A percentile compares a stretch with the other conserved stretches of the same genome.
These are phyloP conservation scores for Stemphylium lycopersici DNA, from an alignment of 2,329 filamentous ascomycete species.

Conservation along the genomic window DNA sequence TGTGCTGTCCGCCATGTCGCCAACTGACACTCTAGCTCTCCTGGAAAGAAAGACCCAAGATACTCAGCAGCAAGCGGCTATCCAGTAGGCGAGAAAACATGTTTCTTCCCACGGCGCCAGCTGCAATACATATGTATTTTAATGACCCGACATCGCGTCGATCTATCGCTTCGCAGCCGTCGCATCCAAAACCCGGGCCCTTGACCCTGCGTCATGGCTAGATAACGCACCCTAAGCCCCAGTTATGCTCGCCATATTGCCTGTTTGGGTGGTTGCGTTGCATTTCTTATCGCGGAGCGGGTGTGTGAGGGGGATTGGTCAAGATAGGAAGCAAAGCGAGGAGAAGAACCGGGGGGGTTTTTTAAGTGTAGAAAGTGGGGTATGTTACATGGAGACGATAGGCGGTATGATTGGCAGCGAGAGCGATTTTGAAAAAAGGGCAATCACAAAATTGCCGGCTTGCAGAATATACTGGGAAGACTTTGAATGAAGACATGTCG, in stretches of 20 bases:
- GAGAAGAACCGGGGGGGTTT: conserved; percentile 6
- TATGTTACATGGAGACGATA: neutral
- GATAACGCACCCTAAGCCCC: conserved; percentile 14
- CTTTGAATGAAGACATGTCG: neutral
- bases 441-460: too few relatives aligned
- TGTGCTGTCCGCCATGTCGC: conserved; percentile 15
- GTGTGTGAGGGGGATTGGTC: conserved; percentile 23
- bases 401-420: neutral
- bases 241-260: neutral
- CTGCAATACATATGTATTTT: conserved; percentile 6
- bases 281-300: conserved; percentile 27
- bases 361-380: conserved; percentile 14
- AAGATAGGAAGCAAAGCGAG: conserved; percentile 20
- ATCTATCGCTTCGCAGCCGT: conserved; percentile 7
- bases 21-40: too few relatives aligned
- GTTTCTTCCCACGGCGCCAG: neutral
- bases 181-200: neutral
- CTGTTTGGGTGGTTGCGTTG: conserved; percentile 8
- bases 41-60: neutral
- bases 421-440: too few relatives aligned
- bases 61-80: neutral
- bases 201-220: conserved; percentile 1
- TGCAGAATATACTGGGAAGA: too few relatives aligned
- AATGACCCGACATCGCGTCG: conserved; percentile 6
- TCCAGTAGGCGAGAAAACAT: too few relatives aligned